Evolutionary conservation across 306 rosid species (phyloP), one percentile per base, ranked within the genome.

Genomic region (Quercus alba): DNA sequence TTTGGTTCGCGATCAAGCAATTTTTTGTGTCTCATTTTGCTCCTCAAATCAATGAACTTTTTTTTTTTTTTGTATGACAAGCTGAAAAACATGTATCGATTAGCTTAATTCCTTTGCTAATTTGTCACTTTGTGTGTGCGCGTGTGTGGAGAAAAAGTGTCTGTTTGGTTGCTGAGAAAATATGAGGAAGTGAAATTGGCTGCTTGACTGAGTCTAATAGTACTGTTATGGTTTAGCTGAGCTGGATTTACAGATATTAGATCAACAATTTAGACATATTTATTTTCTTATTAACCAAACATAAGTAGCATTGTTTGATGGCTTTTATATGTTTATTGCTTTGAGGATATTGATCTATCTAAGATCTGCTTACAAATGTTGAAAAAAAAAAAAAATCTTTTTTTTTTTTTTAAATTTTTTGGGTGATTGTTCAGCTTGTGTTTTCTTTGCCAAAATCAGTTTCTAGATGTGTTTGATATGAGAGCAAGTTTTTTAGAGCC

Each of bases 161-260:
- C 85, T 77, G 75, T 62, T 78, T 61, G 68, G 55, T 73, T 33
- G 25, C 64, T 17, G 56, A 57, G 64, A 11, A 28, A 74, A 64
- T 30, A 20, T 30, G 46, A 17, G 38, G 12, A 15, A 64, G 6
- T 15, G 70, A 28, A 15, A 61, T 5, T 25, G 68, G 31, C 7
- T 12, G 44, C 70, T 63, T 26, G 70, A 14, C 70, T 64, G 70
- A 59, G 6, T 28, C 18, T 11, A 59, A 59, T 11, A 11, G 30
- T 1, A 23, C 33, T 59, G 15, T 23, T 9, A 23, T 21, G 67
- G 15, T 11, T 59, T 59, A 21, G 26, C 13, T 23, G 19, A 64
- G 46, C 19, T 64, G 70, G 46, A 30, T 64, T 17, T 30, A 14
- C 70, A 15, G 20, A 64, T 64, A 6, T 64, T 17, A 17, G 33